phyloP scores from a whole-genome alignment of 2,329 filamentous ascomycete genomes.

The Orbilia oligospora region DNA sequence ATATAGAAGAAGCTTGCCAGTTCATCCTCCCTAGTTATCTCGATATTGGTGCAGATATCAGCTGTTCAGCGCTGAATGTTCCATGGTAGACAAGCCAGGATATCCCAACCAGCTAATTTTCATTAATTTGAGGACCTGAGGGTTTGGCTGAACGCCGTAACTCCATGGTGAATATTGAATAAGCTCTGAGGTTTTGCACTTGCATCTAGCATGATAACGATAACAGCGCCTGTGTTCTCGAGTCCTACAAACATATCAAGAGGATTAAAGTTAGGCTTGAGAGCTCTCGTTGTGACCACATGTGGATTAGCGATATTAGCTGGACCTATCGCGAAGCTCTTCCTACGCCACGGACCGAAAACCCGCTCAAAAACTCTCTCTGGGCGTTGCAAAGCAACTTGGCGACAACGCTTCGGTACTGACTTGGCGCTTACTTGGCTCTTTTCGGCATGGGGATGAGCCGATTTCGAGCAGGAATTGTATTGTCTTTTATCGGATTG shows the following conservation, averaged over 20 bases:
- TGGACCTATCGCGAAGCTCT: conserved; percentile 17
- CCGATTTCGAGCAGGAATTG: conserved; percentile 3
- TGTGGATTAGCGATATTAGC: not conserved
- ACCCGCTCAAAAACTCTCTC: conserved; percentile 50
- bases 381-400: conserved; percentile 30
- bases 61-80: not conserved
- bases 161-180: not conserved
- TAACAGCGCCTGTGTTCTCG: conserved; percentile 2
- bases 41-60: not conserved
- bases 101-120: not conserved
- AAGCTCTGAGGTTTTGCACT: not conserved
- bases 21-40: not conserved
- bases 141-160: conserved; percentile 6
- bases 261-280: conserved; percentile 5
- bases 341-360: conserved; percentile 30
- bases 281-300: conserved; percentile 18
- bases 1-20: conserved; percentile 6
- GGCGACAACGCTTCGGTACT: conserved; percentile 16
- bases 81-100: no score
- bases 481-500: conserved; percentile 23
- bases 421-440: conserved; percentile 30
- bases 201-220: conserved; percentile 4
- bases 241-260: not conserved
- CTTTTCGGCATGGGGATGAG: conserved; percentile 9
- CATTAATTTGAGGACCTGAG: not conserved